A percentile compares a stretch with the other conserved stretches of the same genome.
Conservation (phyloP, 2,329 filamentous ascomycete species). For the Atkinsonella texensis region DNA sequence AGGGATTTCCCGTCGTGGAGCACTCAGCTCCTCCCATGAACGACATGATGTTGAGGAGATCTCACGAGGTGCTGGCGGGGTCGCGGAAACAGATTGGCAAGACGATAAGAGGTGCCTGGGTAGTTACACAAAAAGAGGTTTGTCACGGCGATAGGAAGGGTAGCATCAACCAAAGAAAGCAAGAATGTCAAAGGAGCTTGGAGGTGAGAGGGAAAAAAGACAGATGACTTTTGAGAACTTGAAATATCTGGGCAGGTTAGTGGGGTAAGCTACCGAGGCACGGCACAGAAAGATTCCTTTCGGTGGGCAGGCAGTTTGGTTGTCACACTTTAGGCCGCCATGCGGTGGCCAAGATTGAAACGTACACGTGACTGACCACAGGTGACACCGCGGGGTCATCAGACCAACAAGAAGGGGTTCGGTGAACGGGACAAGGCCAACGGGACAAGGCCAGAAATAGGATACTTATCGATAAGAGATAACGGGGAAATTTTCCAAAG, state of each 20-base stretch:
- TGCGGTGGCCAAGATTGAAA: background rate
- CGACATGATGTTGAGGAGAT: constrained; percentile 52
- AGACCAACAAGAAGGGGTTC: background rate
- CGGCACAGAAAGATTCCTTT: background rate
- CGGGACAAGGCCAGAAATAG: background rate
- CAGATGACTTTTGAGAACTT: background rate
- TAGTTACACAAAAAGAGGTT: background rate
- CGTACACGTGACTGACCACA: constrained; percentile 25
- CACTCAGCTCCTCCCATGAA: constrained; percentile 94
- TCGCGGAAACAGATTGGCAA: background rate
- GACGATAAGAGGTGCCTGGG: background rate
- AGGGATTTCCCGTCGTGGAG: constrained; percentile 88
- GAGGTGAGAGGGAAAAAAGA: background rate
- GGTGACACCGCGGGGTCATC: background rate
- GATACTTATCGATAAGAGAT: constrained; percentile 22
- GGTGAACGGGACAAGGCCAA: background rate
- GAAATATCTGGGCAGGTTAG: constrained; percentile 7
- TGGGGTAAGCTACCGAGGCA: constrained; percentile 13
- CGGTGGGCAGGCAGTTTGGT: background rate
- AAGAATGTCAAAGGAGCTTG: background rate
- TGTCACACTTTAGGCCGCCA: too few relatives aligned
- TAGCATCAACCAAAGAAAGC: background rate
- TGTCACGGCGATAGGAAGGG: background rate
- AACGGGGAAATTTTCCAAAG: constrained; percentile 2
- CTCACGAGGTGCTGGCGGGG: background rate